Conservation (phyloP, 208 protist species). For the Leptomonas seymouri region DNA sequence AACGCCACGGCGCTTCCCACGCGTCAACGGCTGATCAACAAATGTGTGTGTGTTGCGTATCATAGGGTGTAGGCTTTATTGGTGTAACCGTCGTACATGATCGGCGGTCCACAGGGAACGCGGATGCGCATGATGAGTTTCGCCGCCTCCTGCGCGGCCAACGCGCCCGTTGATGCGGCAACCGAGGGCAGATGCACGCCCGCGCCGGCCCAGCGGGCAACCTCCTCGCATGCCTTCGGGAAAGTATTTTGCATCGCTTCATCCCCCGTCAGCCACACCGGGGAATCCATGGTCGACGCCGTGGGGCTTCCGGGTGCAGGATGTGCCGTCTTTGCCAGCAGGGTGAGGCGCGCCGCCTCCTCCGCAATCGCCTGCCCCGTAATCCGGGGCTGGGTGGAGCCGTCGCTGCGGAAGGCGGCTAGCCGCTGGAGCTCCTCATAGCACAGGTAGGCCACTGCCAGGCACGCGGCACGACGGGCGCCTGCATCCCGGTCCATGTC, state of each 20-base stretch:
- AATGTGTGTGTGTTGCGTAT: constrained; percentile 1
- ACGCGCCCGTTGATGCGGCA: constrained; percentile 91
- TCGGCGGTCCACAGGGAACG: constrained; percentile 85
- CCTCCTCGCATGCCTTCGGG: constrained; percentile 51
- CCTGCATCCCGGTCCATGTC: constrained; percentile 1
- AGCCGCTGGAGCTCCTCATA: constrained; percentile 28
- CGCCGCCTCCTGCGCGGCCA: constrained; percentile 95
- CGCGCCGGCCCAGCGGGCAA: constrained; percentile 62
- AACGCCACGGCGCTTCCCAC: too few relatives aligned
- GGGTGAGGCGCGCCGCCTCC: not conserved
- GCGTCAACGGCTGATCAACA: too few relatives aligned
- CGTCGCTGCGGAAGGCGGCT: not conserved
- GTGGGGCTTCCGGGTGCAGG: not conserved
- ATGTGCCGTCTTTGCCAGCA: not conserved
- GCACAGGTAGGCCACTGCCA: constrained; percentile 20
- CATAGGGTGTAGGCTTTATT: constrained; percentile 32
- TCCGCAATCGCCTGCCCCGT: not conserved
- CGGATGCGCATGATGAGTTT: constrained; percentile 95
- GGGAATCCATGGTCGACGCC: not conserved
- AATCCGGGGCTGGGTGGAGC: not conserved
- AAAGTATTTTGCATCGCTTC: constrained; percentile 4
- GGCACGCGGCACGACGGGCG: constrained; percentile 20
- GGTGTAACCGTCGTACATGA: constrained; percentile 93
- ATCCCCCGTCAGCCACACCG: not conserved
- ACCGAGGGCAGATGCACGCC: constrained; percentile 88